Evolutionary conservation across 1,284 basidiomycete genomes (phyloP), one percentile per base, ranked within the genome.

Genomic region (Xerocomus amazonicus): DNA sequence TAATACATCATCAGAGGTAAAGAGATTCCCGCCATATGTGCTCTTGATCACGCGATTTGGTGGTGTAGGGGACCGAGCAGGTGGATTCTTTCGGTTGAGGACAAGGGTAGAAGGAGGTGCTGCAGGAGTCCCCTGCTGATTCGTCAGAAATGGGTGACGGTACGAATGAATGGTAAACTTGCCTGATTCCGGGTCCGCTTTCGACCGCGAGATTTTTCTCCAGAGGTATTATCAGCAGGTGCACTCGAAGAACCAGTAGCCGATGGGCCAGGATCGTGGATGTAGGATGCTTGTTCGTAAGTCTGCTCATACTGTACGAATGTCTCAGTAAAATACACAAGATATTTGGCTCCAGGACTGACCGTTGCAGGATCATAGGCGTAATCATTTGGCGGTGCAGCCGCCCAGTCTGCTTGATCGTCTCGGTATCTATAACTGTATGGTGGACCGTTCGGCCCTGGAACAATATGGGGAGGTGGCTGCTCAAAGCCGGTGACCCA

Each of bases 21-120:
- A 91, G 35, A 90, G 62, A 60, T 91, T 90, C 3, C 88, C 89
- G 39, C 88, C 88, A 59, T 89, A 90, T 0, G 87, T 89, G 59
- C 87, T 90, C 67, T 88, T 90, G 61, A 90, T 81, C n/a, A 90
- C 81, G 7, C 86, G 79, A 3, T 76, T 80, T 10, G 88, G 88
- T 16, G 88, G 88, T 0, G 86, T 87, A 8, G 88, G 88, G 12
- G 88, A 90, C 4, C 87, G 78, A n/a, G 81, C 82, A 29, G 79
- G 76, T 1, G 83, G 80, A 45, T 83, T 80, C 32, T 77, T 75
- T 43, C 75, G 69, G 59, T 81, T 86, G 0, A 77, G 71, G 6
- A 88, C 84, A 32, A 89, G 69, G 12, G 78, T 74, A 9, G 84
- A 73, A 12, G 84, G 79, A 10, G 84, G 75, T 0, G 82, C 75